A percentile compares a stretch with the other conserved stretches of the same genome.
Conservation (phyloP, 1,139 yeast genomes). For the Arxiozyma bovina region DNA sequence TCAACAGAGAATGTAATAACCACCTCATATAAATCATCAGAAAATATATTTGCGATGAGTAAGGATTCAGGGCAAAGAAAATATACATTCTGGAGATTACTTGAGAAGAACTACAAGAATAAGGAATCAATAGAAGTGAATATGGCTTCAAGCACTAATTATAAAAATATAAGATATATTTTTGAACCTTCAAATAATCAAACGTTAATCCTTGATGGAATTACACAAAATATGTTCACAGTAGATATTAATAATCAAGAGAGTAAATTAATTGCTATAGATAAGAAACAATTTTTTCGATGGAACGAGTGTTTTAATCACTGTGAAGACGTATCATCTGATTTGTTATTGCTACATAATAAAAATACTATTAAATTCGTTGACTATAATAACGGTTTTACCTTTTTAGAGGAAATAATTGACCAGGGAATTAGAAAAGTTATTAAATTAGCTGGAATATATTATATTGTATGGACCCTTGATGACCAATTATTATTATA, state of each 20-base stretch:
- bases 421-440: slow-evolving; percentile 22
- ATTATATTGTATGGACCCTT: slow-evolving; percentile 20
- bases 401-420: slow-evolving; percentile 16
- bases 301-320: slow-evolving; percentile 15
- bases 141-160: neutral
- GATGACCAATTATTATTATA: slow-evolving; percentile 17
- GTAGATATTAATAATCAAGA: slow-evolving; percentile 6
- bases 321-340: slow-evolving; percentile 16
- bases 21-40: neutral
- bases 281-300: slow-evolving; percentile 16
- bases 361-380: slow-evolving; percentile 15
- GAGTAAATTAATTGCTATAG: slow-evolving; percentile 11
- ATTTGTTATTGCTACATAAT: slow-evolving; percentile 18
- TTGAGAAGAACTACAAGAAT: neutral
- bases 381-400: slow-evolving; percentile 24
- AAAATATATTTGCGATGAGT: neutral
- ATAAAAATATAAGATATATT: neutral
- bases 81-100: neutral
- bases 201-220: slow-evolving; percentile 18
- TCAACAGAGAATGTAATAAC: neutral
- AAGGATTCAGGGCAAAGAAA: neutral
- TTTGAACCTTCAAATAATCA: slow-evolving; percentile 5
- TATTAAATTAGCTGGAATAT: slow-evolving; percentile 11
- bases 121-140: neutral
- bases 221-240: slow-evolving; percentile 15